Conservation (phyloP, 192 early-diverging fungal species). For the Endogone sp. region DNA sequence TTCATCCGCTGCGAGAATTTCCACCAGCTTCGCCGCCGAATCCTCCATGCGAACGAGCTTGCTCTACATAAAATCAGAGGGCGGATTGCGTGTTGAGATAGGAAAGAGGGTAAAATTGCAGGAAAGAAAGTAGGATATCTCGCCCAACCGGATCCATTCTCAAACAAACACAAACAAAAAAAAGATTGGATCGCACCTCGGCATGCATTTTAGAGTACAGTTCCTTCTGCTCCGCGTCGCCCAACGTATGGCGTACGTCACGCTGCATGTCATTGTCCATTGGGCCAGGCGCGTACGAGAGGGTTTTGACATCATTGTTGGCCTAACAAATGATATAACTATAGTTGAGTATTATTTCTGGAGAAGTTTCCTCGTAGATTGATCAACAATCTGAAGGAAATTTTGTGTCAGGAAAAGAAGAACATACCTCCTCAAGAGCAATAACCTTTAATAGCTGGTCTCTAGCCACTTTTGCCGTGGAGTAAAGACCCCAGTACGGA, state of each 20-base stretch:
- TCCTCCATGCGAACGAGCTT: constrained; percentile 65
- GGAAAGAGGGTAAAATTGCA: background rate
- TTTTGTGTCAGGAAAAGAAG: too few relatives aligned
- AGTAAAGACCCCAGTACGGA: constrained; percentile 80
- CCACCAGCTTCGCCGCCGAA: constrained; percentile 59
- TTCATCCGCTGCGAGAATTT: constrained; percentile 47
- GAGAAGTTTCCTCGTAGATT: too few relatives aligned
- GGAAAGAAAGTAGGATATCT: background rate
- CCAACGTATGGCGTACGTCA: constrained; percentile 63
- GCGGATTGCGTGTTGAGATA: background rate
- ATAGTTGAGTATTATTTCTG: too few relatives aligned
- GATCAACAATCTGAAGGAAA: too few relatives aligned
- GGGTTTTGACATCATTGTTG: constrained; percentile 46
- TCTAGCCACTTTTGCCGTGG: constrained; percentile 76
- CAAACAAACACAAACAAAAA: background rate
- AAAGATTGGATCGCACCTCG: constrained; percentile 26
- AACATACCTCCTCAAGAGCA: constrained; percentile 57
- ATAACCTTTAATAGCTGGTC: constrained; percentile 69
- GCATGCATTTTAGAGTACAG: constrained; percentile 62
- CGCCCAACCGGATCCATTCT: constrained; percentile 1
- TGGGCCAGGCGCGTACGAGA: constrained; percentile 89
- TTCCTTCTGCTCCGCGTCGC: constrained; percentile 55
- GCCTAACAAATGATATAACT: constrained; percentile 21
- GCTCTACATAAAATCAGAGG: too few relatives aligned
- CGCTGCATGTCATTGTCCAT: constrained; percentile 82